phyloP scores from a whole-genome alignment of 441 rosid genomes.

The Croton setiger region DNA sequence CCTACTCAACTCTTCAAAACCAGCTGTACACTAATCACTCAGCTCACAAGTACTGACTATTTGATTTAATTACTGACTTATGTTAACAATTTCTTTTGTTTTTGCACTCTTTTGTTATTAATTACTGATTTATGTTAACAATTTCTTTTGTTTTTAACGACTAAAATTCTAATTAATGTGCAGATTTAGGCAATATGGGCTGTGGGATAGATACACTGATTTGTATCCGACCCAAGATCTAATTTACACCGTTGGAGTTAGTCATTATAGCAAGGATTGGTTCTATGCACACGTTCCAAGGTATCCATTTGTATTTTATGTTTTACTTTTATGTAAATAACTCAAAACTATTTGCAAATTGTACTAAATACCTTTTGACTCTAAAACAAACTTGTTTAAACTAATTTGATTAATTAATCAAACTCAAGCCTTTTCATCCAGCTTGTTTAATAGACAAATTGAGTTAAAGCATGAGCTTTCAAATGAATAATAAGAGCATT shows the following conservation, averaged over 20 bases:
- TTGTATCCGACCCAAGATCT: conserved; percentile 44
- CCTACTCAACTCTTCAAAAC: conserved; percentile 52
- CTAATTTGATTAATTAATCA: too few species aligned
- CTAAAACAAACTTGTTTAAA: too few species aligned
- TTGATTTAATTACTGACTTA: neutral
- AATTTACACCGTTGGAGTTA: conserved; percentile 41
- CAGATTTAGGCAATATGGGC: conserved; percentile 63
- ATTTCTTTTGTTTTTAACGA: too few species aligned
- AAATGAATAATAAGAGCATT: too few species aligned
- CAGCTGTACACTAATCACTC: conserved; percentile 55
- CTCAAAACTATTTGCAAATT: too few species aligned
- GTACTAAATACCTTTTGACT: too few species aligned
- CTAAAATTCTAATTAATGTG: neutral
- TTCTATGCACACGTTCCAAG: conserved; percentile 62
- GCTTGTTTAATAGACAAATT: too few species aligned
- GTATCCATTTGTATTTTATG: conserved; percentile 17
- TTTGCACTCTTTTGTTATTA: neutral
- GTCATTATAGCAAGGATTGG: conserved; percentile 48
- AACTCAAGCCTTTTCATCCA: too few species aligned
- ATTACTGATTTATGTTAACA: too few species aligned
- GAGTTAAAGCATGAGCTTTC: too few species aligned
- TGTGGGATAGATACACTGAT: conserved; percentile 50
- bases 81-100: neutral
- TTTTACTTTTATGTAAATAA: neutral
- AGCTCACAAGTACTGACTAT: conserved; percentile 46